phyloP scores from a whole-genome alignment of 2,329 filamentous ascomycete species.

The Tolypocladium inflatum region DNA sequence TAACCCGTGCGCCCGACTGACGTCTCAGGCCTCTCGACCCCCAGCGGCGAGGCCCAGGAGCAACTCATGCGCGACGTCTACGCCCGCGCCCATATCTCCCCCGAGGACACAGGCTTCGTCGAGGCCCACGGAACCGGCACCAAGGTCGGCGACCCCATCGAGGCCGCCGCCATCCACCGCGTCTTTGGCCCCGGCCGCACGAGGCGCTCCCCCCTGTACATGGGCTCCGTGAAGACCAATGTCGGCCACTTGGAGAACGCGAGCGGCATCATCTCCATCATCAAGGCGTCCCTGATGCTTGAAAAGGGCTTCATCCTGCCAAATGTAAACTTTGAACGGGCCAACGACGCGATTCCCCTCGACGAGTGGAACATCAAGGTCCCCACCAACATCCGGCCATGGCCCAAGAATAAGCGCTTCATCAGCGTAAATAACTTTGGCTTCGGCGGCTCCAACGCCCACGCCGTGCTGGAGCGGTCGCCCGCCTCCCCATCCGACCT shows the following conservation, averaged over 20 bases:
- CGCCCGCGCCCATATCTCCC: constrained; percentile 14
- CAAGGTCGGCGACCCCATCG: constrained; percentile 44
- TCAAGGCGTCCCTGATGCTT: constrained; percentile 42
- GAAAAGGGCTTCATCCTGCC: constrained; percentile 40
- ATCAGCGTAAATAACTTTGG: constrained; percentile 41
- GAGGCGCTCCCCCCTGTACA: constrained; percentile 30
- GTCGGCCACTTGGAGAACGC: constrained; percentile 43
- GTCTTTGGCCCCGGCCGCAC: constrained; percentile 31
- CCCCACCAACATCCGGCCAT: constrained; percentile 31
- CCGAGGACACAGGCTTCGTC: constrained; percentile 20
- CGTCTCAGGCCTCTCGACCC: constrained; percentile 44
- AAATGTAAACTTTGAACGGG: constrained; percentile 38
- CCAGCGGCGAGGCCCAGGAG: constrained; percentile 38
- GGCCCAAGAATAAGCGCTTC: constrained; percentile 38
- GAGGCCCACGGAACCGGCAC: constrained; percentile 51
- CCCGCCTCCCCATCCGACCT: constrained; percentile 3
- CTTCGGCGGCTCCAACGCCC: constrained; percentile 35
- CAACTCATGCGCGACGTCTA: constrained; percentile 28
- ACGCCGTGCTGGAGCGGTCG: constrained; percentile 25
- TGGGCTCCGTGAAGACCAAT: constrained; percentile 41
- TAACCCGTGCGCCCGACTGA: not conserved
- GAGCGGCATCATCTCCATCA: constrained; percentile 39
- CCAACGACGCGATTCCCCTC: constrained; percentile 38
- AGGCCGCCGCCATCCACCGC: constrained; percentile 36
- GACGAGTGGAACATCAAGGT: constrained; percentile 41